Base-by-base conservation (phyloP, 1,284 basidiomycete genomes). In the Cryptococcus sp. region DNA sequence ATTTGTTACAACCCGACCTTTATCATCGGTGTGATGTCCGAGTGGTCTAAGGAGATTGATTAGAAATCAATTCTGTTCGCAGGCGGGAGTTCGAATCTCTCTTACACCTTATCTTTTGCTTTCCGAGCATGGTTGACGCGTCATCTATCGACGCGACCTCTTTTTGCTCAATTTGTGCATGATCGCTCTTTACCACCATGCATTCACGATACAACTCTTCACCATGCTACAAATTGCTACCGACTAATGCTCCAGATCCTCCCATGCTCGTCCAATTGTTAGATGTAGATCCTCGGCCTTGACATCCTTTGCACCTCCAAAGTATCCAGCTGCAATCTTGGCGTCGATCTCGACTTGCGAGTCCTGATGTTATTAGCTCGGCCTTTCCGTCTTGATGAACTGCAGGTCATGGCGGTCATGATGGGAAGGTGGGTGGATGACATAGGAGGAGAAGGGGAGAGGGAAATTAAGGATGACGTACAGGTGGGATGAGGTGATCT, bases 401-500 rank as follows among this genome's bases (percentile, higher is more conserved):
- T 10, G 11, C 34, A 36, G 34, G 34, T n/a, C n/a, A n/a, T 10
- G 34, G 34, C 34, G 34, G 34, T 36, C 11, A 10, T n/a, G 34
- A 36, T 36, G 10, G 10, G 11, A 10, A n/a, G n/a, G n/a, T n/a
- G n/a, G n/a, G n/a, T n/a, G n/a, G n/a, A n/a, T n/a, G n/a, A n/a
- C n/a, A n/a, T n/a, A n/a, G n/a, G n/a, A n/a, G n/a, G n/a, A n/a
- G n/a, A n/a, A n/a, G n/a, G n/a, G n/a, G n/a, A n/a, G n/a, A n/a
- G n/a, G n/a, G n/a, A 41, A 41, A 19, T 9, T 9, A 10, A 10
- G 39, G 39, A 41, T 19, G 11, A 41, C 39, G 11, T 21, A 41
- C 39, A 21, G 39, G 39, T 21, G 90, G 90, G 55, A 93, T 88
- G 50, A 93, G 82, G 61, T 92, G 81, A 44, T 88, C 85, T 18